These are phyloP conservation scores for Hypoxylon cercidicola DNA, from an alignment of 495 filamentous ascomycete species.

Conservation along the genomic window DNA sequence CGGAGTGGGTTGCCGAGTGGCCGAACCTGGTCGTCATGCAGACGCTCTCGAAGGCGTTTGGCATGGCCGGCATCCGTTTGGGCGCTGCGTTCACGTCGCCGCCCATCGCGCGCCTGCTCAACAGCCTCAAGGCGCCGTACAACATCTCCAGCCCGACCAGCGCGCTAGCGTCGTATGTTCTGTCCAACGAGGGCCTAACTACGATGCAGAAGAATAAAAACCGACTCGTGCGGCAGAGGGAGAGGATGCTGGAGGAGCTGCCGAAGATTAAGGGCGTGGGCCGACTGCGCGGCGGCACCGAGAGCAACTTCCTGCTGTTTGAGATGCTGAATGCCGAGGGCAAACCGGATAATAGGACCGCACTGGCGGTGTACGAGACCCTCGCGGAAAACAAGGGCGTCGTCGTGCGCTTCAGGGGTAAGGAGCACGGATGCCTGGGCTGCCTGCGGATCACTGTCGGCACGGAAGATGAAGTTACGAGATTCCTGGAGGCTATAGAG, in stretches of 20 bases:
- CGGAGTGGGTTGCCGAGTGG: constrained; percentile 92
- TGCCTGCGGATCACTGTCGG: constrained; percentile 93
- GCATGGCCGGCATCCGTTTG: constrained; percentile 88
- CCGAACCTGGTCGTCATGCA: constrained; percentile 99
- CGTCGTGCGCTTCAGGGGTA: constrained; percentile 92
- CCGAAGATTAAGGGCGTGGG: constrained; percentile 82
- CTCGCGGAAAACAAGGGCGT: constrained; percentile 90
- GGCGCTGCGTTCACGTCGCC: constrained; percentile 71
- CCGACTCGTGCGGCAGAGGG: constrained; percentile 77
- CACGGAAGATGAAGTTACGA: constrained; percentile 83
- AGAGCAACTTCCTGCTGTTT: constrained; percentile 89
- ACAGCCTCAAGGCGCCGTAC: constrained; percentile 94
- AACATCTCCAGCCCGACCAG: constrained; percentile 89
- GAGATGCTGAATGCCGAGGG: constrained; percentile 82
- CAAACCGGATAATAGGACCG: constrained; percentile 78
- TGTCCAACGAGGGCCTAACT: constrained; percentile 70
- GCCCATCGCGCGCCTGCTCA: constrained; percentile 75
- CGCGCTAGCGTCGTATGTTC: constrained; percentile 78
- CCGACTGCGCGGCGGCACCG: constrained; percentile 78
- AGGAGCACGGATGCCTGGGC: constrained; percentile 87
- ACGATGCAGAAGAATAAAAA: constrained; percentile 75
- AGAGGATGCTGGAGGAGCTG: constrained; percentile 76
- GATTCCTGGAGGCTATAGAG: constrained; percentile 75
- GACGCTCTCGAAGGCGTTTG: constrained; percentile 95
- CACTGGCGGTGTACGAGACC: constrained; percentile 80